Base-by-base conservation (phyloP, 192 early-diverging fungal species). In the Linnemannia exigua region DNA sequence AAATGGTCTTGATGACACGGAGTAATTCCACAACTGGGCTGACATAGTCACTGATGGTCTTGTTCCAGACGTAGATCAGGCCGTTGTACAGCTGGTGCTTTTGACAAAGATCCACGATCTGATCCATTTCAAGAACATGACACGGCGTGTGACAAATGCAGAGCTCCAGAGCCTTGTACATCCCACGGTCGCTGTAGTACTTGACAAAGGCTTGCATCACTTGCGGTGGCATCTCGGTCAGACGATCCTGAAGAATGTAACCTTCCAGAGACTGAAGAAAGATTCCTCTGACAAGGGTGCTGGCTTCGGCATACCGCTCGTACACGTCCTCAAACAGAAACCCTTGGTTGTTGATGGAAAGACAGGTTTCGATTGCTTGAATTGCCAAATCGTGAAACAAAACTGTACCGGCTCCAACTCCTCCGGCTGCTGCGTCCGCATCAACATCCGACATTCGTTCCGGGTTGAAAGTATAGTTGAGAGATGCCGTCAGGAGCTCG, bases 51-150 rank as follows among this genome's bases (percentile, higher is more conserved):
- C 88, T 75, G 79, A 93, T 91, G 38, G 90, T 91, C 35, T 87
- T 86, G 77, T 92, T 93, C 91, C 90, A 93, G 1, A 93, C 92
- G 68, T 92, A 93, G 46, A 92, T 93, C 77, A 91, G 87, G 2
- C 89, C 92, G 22, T 90, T 90, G 78, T 91, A 93, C 12, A 93
- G 74, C 20, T 88, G 80, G 72, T 93, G 89, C 2, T 83, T 88
- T 20, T 90, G 89, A 73, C 92, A 93, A 52, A 92, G 75, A 22
- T 88, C 86, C 36, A 93, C 89, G 36, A 93, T 87, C 71, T 93
- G 90, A 82, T 93, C 87, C 76, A 93, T 91, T 73, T 92, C 91
- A 2, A 93, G 76, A 44, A 88, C 88, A 35, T 91, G 88, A 44
- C 91, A 91, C 15, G 89, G 88, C 19, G 91, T 90, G 38, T 91